Evolutionary conservation across 1,139 yeast species (phyloP), one percentile per base, ranked within the genome.

Genomic region (Suhomyces wounanorum): DNA sequence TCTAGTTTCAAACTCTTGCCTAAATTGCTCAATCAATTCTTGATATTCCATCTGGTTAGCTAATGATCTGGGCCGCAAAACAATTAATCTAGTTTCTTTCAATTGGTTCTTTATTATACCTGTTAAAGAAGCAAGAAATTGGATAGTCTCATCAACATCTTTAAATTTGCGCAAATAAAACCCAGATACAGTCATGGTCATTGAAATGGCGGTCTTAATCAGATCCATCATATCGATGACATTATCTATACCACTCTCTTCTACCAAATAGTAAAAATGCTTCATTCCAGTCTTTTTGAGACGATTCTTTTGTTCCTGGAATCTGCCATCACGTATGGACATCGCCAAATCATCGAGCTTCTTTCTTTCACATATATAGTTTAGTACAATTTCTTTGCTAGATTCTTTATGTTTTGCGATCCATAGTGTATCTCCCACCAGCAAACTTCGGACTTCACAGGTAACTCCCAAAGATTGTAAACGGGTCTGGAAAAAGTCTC

Each of bases 391-490:
- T 51, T 85, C 85, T 51, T 79, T 78, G 0, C 80, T 77, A 0
- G 89, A 81, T 0, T 55, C 60, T 47, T 71, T 78, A 61, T 91
- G 80, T 52, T 78, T 78, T 0, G 97, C 99, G 3, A 91, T 77
- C 99, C 99, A 95, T 9, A 88, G 59, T 0, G 87, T 84, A 72
- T 95, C 99, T 1, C 99, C 98, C 1, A 92, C 82, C 0, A 96
- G 73, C 38, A 95, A 1, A 87, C 74, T 25, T 45, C 82, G 68
- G 0, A 80, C 81, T 21, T 82, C 86, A 47, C 83, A 75, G 4
- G 70, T 67, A 1, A 88, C 72, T 0, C 84, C 84, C 25, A 77
- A 66, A 13, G 72, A 62, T 1, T 61, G 63, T n/a, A 94, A 70
- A 40, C 85, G 81, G 3, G 73, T 76, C 7, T 74, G 69, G 61